phyloP scores from a whole-genome alignment of 1,139 yeast species.

The Yamadazyma friedrichii region DNA sequence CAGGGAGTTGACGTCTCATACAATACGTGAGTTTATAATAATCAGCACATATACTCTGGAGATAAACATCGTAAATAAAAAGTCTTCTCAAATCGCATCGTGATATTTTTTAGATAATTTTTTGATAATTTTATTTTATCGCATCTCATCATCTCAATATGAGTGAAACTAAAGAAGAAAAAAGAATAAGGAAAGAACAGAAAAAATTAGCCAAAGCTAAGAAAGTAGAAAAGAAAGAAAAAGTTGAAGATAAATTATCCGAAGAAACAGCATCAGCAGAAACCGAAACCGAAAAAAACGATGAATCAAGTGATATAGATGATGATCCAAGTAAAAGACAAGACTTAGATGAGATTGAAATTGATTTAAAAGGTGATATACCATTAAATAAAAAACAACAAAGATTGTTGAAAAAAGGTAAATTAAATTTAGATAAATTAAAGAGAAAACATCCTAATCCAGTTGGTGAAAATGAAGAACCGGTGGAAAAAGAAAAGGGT shows the following conservation, averaged over 20 bases:
- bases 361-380: conserved; percentile 71
- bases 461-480: conserved; percentile 33
- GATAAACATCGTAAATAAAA: no score
- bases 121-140: not conserved
- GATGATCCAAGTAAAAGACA: conserved; percentile 14
- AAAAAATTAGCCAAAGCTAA: conserved; percentile 15
- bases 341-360: conserved; percentile 63
- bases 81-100: not conserved
- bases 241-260: not conserved
- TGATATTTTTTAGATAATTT: not conserved
- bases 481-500: conserved; percentile 23
- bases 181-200: conserved; percentile 19
- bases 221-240: conserved; percentile 4
- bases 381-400: conserved; percentile 92
- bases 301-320: conserved; percentile 9
- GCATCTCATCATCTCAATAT: conserved; percentile 6
- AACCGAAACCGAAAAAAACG: conserved; percentile 1
- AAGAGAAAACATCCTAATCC: conserved; percentile 50
- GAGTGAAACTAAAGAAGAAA: conserved; percentile 20
- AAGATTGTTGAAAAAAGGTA: conserved; percentile 81
- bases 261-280: not conserved
- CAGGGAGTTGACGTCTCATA: no score
- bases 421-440: conserved; percentile 57
- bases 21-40: no score
- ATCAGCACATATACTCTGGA: no score